Evolutionary conservation across 2,329 filamentous ascomycete genomes (phyloP), one percentile per base, ranked within the genome.

Genomic region (Sclerotinia nivalis): DNA sequence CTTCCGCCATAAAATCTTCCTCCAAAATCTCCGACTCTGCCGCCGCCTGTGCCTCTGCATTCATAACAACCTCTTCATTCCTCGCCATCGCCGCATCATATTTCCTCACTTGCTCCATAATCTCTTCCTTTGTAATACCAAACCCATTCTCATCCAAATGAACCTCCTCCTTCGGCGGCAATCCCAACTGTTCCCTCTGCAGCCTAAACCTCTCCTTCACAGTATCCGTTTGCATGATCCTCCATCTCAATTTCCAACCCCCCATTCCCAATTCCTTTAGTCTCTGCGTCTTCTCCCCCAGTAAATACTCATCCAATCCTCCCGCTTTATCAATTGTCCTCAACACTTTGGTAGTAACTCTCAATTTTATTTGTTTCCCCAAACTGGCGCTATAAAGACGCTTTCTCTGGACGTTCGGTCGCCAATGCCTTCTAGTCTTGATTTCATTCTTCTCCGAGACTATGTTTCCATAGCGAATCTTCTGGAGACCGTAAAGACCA

Each of bases 181-280:
- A 77, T 0, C 93, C 92, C 64, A 96, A 79, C 28, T 82, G 82
- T 70, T 83, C 81, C 71, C 93, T 84, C 82, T 97, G 85, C 64
- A 82, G 79, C 55, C 86, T 85, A 77, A 93, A 92, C 73, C 87
- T 84, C 74, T 86, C 85, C 79, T 89, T 88, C 65, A 96, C 86
- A 28, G 82, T 81, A 1, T 84, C 82, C 6, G 89, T 93, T 82
- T 95, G 92, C 90, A 97, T 93, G 72, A 99, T 84, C 72, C 92
- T 87, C 92, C 93, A 97, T 73, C 96, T 85, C 77, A 99, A 82
- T 75, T 90, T 88, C 96, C 96, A 99, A 9, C 96, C 96, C 74
- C 91, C 91, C 66, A 95, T 89, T 7, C 96, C 96, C 70, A 99
- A 84, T 80, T 97, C 93, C 83, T 90, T 92, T 78, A 98, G 86